Base-by-base conservation (phyloP, 2,329 filamentous ascomycete genomes). In the Talaromyces sp. region DNA sequence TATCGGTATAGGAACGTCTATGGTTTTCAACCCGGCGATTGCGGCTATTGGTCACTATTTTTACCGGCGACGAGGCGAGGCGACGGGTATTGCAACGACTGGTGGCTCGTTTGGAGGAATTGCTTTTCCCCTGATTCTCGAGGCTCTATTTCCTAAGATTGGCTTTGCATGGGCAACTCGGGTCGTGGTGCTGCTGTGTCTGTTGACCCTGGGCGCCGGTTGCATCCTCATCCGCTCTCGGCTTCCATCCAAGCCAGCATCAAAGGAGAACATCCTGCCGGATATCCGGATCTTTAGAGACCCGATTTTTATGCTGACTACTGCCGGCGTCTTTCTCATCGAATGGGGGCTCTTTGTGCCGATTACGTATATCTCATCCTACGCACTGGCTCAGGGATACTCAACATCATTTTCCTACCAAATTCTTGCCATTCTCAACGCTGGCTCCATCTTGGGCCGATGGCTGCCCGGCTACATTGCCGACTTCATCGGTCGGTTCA, bases 21-120 rank as follows among this genome's bases (percentile, higher is more conserved):
- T 96, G 39, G 85, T 97, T 67, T 96, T 96, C 77, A 97, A 92
- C 0, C 92, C 93, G 0, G 88, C 90, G 54, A 85, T 97, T 68
- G 87, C 90, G 1, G 87, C 90, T 3, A 84, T 96, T 7, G 90
- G 91, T 0, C 93, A 97, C 75, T 97, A 87, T 81, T 97, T 97
- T 83, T 84, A 87, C 39, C 79, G 80, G 4, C 87, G 88, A 60
- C 87, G 93, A 24, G 93, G 90, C 8, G 83, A 92, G 65, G 92
- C 93, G 2, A 96, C 91, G 0, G 94, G 93, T 13, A 81, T 97
- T 60, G 92, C 92, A 6, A 88, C 89, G 2, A 90, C 90, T 0
- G 93, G 92, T 9, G 89, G 89, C 60, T 88, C 88, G n/a, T 74
- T 91, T 11, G 90, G 90, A 50, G 90, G 90, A 60, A 84, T 93